A percentile compares a stretch with the other conserved stretches of the same genome.
phyloP scores from a whole-genome alignment of 768 basidiomycete species.

The Suillus sp. region DNA sequence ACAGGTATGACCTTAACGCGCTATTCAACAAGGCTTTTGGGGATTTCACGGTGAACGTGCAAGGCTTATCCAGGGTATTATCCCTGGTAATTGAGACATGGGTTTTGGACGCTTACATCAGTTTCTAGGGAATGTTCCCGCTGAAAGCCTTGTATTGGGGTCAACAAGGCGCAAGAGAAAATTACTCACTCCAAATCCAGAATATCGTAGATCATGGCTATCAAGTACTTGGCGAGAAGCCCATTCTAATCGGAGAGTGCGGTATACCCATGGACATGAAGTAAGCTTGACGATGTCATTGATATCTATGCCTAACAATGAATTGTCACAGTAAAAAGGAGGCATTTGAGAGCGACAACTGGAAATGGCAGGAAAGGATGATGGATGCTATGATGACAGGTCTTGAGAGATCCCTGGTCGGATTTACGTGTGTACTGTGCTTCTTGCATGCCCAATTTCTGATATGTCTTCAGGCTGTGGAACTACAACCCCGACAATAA shows the following conservation, averaged over 20 bases:
- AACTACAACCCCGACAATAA: slow-evolving; percentile 90
- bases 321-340: slow-evolving; percentile 53
- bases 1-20: slow-evolving; percentile 89
- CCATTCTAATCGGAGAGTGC: slow-evolving; percentile 89
- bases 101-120: slow-evolving; percentile 14
- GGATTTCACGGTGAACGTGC: slow-evolving; percentile 89
- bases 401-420: slow-evolving; percentile 73
- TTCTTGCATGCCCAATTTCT: background rate
- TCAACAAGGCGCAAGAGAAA: slow-evolving; percentile 74
- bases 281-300: slow-evolving; percentile 44
- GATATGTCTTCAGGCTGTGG: slow-evolving; percentile 66
- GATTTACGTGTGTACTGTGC: slow-evolving; percentile 73
- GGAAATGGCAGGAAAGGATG: slow-evolving; percentile 84
- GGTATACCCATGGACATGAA: slow-evolving; percentile 98
- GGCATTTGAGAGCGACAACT: slow-evolving; percentile 74
- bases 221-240: slow-evolving; percentile 72
- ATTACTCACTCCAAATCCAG: slow-evolving; percentile 79
- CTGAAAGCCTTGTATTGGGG: slow-evolving; percentile 87
- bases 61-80: slow-evolving; percentile 81
- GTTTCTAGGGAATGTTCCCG: slow-evolving; percentile 78
- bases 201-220: slow-evolving; percentile 76
- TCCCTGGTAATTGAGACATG: slow-evolving; percentile 7
- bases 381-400: slow-evolving; percentile 92
- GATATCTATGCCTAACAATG: background rate
- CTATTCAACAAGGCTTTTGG: slow-evolving; percentile 85